These are phyloP conservation scores for Russula emetica DNA, from an alignment of 768 basidiomycete genomes.

Conservation along the genomic window DNA sequence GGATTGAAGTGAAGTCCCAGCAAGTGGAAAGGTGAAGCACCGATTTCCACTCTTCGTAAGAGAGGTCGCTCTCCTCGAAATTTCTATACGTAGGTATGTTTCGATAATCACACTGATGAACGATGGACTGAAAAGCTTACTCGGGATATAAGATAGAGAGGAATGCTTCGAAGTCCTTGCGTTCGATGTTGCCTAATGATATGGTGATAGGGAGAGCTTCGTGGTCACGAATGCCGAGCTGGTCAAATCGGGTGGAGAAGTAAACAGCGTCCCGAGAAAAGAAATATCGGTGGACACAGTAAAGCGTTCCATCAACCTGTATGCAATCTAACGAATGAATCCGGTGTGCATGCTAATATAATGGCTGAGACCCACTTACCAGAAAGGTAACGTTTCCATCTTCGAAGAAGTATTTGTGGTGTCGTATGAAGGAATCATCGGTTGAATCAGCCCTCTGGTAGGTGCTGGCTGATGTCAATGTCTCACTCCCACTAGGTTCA, in stretches of 20 bases:
- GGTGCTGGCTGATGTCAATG: background rate
- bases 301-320: conserved; percentile 16
- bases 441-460: background rate
- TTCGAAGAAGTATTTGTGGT: conserved; percentile 17
- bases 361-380: conserved; percentile 1
- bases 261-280: conserved; percentile 15
- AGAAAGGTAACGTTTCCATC: conserved; percentile 25
- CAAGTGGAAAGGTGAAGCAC: conserved; percentile 31
- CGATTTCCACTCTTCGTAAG: conserved; percentile 31
- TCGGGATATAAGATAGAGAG: conserved; percentile 25
- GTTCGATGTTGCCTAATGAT: background rate
- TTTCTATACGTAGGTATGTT: background rate
- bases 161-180: conserved; percentile 18
- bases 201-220: background rate
- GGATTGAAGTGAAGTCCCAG: conserved; percentile 34
- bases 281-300: conserved; percentile 22
- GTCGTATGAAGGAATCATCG: conserved; percentile 7
- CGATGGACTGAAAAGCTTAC: conserved; percentile 1
- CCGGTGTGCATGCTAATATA: too few relatives aligned
- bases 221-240: conserved; percentile 8
- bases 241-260: conserved; percentile 10
- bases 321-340: conserved; percentile 6
- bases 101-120: background rate
- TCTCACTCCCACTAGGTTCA: background rate
- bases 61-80: conserved; percentile 13